Conservation (phyloP, 1,284 basidiomycete species). For the Schizophyllum amplum region DNA sequence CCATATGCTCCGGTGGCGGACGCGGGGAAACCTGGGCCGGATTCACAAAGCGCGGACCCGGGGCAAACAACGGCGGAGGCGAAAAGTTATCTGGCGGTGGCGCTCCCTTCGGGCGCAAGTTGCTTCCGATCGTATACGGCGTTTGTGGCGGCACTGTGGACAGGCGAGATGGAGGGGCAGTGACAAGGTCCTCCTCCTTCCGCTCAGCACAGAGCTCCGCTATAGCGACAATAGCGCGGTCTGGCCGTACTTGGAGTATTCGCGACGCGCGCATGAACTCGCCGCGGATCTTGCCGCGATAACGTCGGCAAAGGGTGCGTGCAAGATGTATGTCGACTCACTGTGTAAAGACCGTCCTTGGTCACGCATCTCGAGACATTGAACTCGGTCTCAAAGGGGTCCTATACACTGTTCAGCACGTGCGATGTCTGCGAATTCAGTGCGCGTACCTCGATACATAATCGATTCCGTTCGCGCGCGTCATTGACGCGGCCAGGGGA, state of each 20-base stretch:
- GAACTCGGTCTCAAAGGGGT: conserved; percentile 93
- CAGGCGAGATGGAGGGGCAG: conserved; percentile 49
- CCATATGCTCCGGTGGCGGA: conserved; percentile 63
- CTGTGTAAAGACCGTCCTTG: conserved; percentile 91
- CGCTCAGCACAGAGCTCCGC: conserved; percentile 82
- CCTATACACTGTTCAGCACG: conserved; percentile 37
- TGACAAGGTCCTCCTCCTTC: conserved; percentile 47
- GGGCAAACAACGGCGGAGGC: conserved; percentile 39
- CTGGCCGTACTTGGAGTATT: conserved; percentile 71
- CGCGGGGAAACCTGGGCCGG: conserved; percentile 28
- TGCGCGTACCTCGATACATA: conserved; percentile 80
- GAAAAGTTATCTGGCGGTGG: conserved; percentile 37
- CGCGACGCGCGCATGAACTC: conserved; percentile 97
- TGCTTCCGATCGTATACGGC: conserved; percentile 57
- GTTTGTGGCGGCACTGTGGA: conserved; percentile 56
- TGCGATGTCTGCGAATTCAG: conserved; percentile 3
- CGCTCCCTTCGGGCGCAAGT: conserved; percentile 41
- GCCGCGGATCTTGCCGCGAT: conserved; percentile 75
- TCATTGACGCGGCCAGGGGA: conserved; percentile 56
- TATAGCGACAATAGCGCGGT: conserved; percentile 73
- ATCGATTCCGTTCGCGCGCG: conserved; percentile 80
- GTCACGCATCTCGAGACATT: conserved; percentile 97
- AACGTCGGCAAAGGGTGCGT: conserved; percentile 3
- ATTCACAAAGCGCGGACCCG: conserved; percentile 23
- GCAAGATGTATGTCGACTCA: conserved; percentile 21